A percentile compares a stretch with the other conserved stretches of the same genome.
Conservation (phyloP, 2,329 filamentous ascomycete species). For the Hansfordia pulvinata region DNA sequence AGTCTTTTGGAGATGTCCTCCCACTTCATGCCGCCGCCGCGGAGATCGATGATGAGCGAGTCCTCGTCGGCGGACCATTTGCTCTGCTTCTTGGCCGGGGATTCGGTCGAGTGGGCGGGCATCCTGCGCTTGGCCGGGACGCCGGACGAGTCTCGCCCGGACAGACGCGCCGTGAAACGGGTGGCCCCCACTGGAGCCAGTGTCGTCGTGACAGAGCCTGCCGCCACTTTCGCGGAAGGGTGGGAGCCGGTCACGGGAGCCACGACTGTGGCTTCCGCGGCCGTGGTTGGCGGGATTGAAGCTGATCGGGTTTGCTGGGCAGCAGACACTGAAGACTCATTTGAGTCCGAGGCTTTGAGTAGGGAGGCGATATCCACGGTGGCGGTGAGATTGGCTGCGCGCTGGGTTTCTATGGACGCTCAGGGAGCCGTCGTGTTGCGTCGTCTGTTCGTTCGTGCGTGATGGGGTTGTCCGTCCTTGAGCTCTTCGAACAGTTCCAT, state of each 20-base stretch:
- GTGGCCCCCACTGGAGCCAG: too few relatives aligned
- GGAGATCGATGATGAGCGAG: slow-evolving; percentile 81
- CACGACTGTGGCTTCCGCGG: slow-evolving; percentile 21
- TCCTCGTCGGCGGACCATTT: slow-evolving; percentile 96
- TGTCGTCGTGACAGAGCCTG: background rate
- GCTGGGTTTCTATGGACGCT: too few relatives aligned
- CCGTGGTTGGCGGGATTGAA: slow-evolving; percentile 20
- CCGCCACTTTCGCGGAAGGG: too few relatives aligned
- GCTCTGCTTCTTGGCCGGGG: slow-evolving; percentile 83
- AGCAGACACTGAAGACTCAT: slow-evolving; percentile 48
- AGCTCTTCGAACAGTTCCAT: too few relatives aligned
- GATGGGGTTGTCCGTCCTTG: too few relatives aligned
- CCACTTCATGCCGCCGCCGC: slow-evolving; percentile 93
- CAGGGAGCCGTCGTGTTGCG: too few relatives aligned
- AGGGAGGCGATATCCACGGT: slow-evolving; percentile 93
- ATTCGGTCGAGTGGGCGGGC: slow-evolving; percentile 42
- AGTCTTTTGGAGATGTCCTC: slow-evolving; percentile 91
- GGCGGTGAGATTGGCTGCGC: slow-evolving; percentile 31
- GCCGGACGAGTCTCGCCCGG: too few relatives aligned
- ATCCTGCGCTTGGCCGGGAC: slow-evolving; percentile 31
- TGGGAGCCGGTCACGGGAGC: too few relatives aligned
- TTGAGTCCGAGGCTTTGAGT: slow-evolving; percentile 62
- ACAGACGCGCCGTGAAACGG: too few relatives aligned
- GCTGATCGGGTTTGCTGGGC: slow-evolving; percentile 22
- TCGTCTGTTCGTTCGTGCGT: too few relatives aligned